Base-by-base conservation (phyloP, 345 rosid genomes). In the Lepidium aucheri region DNA sequence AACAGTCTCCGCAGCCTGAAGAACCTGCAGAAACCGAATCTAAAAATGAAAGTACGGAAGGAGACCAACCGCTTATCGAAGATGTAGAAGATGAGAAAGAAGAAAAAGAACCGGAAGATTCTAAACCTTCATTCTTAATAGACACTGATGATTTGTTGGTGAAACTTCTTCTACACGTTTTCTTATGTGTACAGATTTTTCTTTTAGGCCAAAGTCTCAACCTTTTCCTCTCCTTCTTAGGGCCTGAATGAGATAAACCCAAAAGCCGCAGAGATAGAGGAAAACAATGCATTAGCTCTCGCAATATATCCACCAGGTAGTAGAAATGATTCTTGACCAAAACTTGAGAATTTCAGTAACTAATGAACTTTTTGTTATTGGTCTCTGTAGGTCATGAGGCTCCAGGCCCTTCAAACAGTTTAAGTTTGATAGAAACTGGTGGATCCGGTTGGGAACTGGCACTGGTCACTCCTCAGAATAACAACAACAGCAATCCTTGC, bases 381-480 rank as follows among this genome's bases (percentile, higher is more conserved):
- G 64, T 44, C 69, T 36, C 44, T 78, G 65, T 82, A 83, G 95
- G 80, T 65, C 89, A 66, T 36, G 77, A 66, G 60, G 68, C 63
- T 42, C 72, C 49, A 42, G 76, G 63, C 1, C 67, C 67, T 84
- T 70, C 93, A 78, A 77, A 83, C 81, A 42, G 62, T 66, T 72
- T 70, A 89, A 12, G 68, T 82, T 76, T 79, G 80, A 30, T 56
- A 60, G 74, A 67, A 68, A 70, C 78, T 36, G 66, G 80, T 76
- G 91, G 86, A 72, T 78, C 86, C 18, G 91, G 97, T 54, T 95
- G 99, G 99, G 99, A 94, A 76, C 69, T 94, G 33, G 96, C 97
- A 15, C 84, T 94, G 59, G 93, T 90, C 41, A 82, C 96, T 53
- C 84, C 93, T 78, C 88, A 95, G 28, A 87, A 95, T 80, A 82